Percentiles rank a stretch among this genome's conserved stretches.
phyloP scores from a whole-genome alignment of 2,329 filamentous ascomycete genomes.

The Metarhizium humberi region DNA sequence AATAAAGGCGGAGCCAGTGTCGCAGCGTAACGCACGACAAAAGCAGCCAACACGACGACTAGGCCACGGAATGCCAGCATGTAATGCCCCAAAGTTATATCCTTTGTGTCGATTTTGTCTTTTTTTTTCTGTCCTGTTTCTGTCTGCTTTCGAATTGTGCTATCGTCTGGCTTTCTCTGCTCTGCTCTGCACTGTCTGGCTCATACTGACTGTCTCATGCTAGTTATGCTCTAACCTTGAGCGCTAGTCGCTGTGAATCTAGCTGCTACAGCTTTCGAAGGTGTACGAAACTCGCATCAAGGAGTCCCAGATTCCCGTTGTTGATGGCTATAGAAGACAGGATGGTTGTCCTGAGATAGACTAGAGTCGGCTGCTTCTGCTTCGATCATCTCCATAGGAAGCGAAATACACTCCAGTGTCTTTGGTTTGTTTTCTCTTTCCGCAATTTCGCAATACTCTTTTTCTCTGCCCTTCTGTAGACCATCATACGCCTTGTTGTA shows the following conservation, averaged over 20 bases:
- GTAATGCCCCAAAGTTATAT: conserved; percentile 12
- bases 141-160: conserved; percentile 43
- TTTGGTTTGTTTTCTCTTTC: background rate
- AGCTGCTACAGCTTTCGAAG: conserved; percentile 40
- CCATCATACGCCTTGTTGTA: background rate
- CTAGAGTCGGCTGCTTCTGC: conserved; percentile 20
- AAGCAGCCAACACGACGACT: conserved; percentile 25
- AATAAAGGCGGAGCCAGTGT: background rate
- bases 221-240: conserved; percentile 59
- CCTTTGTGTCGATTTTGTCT: conserved; percentile 34
- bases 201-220: conserved; percentile 31
- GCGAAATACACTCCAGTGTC: conserved; percentile 4
- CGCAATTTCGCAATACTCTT: background rate
- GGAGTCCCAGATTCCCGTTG: conserved; percentile 32
- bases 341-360: conserved; percentile 20
- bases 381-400: conserved; percentile 20
- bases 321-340: conserved; percentile 37
- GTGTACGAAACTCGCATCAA: conserved; percentile 26
- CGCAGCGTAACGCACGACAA: background rate
- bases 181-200: conserved; percentile 24
- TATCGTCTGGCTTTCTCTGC: conserved; percentile 51
- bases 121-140: conserved; percentile 18
- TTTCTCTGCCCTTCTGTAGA: background rate
- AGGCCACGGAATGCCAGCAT: conserved; percentile 14
- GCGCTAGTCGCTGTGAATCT: conserved; percentile 50